Evolutionary conservation across 257 asterid species (phyloP).

Genomic region (Ehretia macrophylla): DNA sequence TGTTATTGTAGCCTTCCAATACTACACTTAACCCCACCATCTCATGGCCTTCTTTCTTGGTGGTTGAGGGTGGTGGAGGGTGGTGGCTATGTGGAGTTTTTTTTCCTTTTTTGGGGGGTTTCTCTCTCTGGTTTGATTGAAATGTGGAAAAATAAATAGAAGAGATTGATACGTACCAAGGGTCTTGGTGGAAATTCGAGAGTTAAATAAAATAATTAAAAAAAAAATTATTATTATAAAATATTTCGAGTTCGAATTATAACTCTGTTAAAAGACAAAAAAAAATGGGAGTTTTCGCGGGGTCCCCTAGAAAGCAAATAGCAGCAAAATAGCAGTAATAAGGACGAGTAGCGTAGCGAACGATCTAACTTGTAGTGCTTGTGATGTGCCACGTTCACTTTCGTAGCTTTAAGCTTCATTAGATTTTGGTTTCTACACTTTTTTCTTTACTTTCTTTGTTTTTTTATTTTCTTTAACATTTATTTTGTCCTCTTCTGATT

Average conservation of each 20-base stretch:
- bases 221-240: too few relatives aligned
- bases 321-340: slow-evolving; percentile 23
- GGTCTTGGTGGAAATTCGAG: slow-evolving; percentile 10
- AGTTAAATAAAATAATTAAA: too few relatives aligned
- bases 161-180: slow-evolving; percentile 3
- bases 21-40: slow-evolving; percentile 93
- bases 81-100: slow-evolving; percentile 2
- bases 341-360: slow-evolving; percentile 20
- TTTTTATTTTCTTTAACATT: not conserved
- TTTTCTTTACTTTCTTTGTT: not conserved
- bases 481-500: slow-evolving; percentile 19
- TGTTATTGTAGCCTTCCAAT: slow-evolving; percentile 43
- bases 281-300: too few relatives aligned
- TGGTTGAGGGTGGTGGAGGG: slow-evolving; percentile 15
- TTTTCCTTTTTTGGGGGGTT: not conserved
- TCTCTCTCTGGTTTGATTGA: not conserved
- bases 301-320: slow-evolving; percentile 3
- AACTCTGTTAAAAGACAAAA: too few relatives aligned
- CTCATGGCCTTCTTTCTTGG: slow-evolving; percentile 28
- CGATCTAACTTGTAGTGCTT: slow-evolving; percentile 38
- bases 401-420: slow-evolving; percentile 24
- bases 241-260: too few relatives aligned
- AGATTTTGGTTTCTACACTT: slow-evolving; percentile 2
- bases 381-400: slow-evolving; percentile 60
- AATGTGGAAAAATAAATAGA: slow-evolving; percentile 14